Evolutionary conservation across 176 grass and related monocot species (phyloP).

Genomic region (Oryza coarctata): DNA sequence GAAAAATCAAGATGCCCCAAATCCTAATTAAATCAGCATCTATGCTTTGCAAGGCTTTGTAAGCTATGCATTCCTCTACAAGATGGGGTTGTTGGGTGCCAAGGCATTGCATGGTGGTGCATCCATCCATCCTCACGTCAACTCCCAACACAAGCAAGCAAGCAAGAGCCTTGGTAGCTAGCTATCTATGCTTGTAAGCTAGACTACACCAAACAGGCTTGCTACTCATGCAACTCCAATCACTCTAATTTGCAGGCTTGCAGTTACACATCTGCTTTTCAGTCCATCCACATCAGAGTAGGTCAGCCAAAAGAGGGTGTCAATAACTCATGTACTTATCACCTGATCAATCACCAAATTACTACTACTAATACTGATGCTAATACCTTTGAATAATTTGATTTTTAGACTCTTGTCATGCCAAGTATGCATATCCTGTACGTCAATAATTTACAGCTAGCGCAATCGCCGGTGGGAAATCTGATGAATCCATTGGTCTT

Average conservation of each 20-base stretch:
- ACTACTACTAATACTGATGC: neutral
- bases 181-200: conserved; percentile 37
- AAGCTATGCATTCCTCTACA: conserved; percentile 10
- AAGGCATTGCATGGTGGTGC: conserved; percentile 12
- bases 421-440: neutral
- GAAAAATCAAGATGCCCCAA: neutral
- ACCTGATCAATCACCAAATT: neutral
- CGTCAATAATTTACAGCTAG: neutral
- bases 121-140: conserved; percentile 30
- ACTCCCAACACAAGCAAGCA: conserved; percentile 39
- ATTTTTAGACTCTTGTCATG: neutral
- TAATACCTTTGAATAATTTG: neutral
- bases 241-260: neutral
- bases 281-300: conserved; percentile 10
- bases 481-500: neutral
- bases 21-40: neutral
- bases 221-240: conserved; percentile 28
- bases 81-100: conserved; percentile 31
- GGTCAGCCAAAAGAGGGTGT: neutral
- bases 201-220: conserved; percentile 55
- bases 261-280: neutral
- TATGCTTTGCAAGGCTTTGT: neutral
- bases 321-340: neutral
- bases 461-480: conserved; percentile 9
- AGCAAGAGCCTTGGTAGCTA: neutral